Base-by-base conservation (phyloP, 148 eudicot genomes). In the Cornus florida region DNA sequence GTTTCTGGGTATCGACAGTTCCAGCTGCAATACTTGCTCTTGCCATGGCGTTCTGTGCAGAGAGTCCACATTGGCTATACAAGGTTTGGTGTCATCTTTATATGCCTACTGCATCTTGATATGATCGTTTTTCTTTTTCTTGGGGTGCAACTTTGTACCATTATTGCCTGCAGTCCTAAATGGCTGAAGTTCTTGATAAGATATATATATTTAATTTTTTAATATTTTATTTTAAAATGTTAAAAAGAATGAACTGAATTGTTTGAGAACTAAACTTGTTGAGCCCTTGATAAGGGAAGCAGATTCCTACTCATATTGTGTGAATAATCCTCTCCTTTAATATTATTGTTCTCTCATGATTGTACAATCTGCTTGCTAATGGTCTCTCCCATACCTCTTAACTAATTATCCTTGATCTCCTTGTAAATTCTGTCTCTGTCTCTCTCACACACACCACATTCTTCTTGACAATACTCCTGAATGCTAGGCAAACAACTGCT, bases 41-140 rank as follows among this genome's bases (percentile, higher is more conserved):
- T 83, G 86, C 89, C 73, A 96, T 96, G 97, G 72, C 77, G 56
- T 87, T 93, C 72, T 92, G 94, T 86, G 99, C 88, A 24, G 99
- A 93, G 82, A 92, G 97, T 85, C 99, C 99, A 62, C 91, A 91
- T 78, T 96, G 98, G 99, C 93, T 96, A 46, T 89, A 92, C 87
- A 96, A 96, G 99, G 99, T 96, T 83, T 87, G 86, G 59, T 72
- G 28, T 69, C 71, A 5, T 71, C 57, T 28, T 7, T 72, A 66
- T 76, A 31, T 62, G 64, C 20, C 16, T 83, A 22, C 41, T 46
- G 39, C 69, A 33, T 20, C 48, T 41, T 23, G 12, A 31, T 41
- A 81, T 43, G 70, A 20, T 78, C 75, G 66, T 57, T 78, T 57
- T 60, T 70, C 64, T 57, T 78, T 57, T 60, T 70, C 64, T 23